phyloP scores from a whole-genome alignment of 805 yeast species.

The Pichia californica region DNA sequence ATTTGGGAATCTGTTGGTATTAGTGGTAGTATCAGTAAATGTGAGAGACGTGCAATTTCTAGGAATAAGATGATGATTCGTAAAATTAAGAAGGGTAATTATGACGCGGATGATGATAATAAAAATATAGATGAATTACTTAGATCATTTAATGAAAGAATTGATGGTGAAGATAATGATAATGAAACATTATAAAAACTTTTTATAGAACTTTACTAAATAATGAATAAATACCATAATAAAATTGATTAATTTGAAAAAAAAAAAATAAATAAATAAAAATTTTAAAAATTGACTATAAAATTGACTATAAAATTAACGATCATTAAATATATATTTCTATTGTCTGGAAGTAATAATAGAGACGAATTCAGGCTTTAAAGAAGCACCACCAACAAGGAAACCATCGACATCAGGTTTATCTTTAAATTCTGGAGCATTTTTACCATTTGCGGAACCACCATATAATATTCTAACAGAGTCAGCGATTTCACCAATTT shows the following conservation, averaged over 20 bases:
- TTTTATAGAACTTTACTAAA: not conserved
- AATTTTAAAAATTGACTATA: not conserved
- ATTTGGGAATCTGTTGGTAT: slow-evolving; percentile 60
- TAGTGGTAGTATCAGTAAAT: slow-evolving; percentile 82
- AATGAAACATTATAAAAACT: no score
- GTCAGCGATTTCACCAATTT: slow-evolving; percentile 78
- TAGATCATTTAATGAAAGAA: not conserved
- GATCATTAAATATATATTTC: no score
- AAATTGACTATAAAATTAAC: no score
- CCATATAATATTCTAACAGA: slow-evolving; percentile 90
- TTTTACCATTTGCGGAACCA: slow-evolving; percentile 95
- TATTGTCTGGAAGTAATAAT: slow-evolving; percentile 88
- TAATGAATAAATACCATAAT: no score
- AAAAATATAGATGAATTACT: not conserved
- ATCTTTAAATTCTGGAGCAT: slow-evolving; percentile 84
- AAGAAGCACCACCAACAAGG: slow-evolving; percentile 98
- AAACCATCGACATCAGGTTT: slow-evolving; percentile 95
- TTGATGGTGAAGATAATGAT: not conserved
- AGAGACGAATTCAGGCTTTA: slow-evolving; percentile 96
- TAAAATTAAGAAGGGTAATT: not conserved
- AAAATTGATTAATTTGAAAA: no score
- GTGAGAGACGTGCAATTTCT: slow-evolving; percentile 64
- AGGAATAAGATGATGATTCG: slow-evolving; percentile 30
- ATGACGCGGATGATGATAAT: not conserved
- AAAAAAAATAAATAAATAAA: no score